Percentiles rank a stretch among this genome's conserved stretches.
Conservation (phyloP, 805 yeast species). For the Wickerhamiella allomyrinae region DNA sequence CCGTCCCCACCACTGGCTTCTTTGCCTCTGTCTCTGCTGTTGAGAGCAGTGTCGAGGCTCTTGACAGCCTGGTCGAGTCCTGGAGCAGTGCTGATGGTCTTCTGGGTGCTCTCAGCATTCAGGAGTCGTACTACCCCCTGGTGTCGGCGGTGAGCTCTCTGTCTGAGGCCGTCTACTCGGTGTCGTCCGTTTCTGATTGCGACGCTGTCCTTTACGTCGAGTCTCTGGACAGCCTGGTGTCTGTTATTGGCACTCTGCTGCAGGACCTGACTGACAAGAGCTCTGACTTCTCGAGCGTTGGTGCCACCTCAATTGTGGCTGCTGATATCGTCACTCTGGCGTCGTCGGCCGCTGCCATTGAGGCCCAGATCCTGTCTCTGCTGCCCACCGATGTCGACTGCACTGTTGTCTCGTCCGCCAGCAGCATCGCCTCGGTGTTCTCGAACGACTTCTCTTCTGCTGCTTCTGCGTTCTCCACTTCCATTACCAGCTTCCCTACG, state of each 20-base stretch:
- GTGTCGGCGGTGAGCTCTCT: constrained; percentile 13
- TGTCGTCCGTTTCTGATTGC: constrained; percentile 7
- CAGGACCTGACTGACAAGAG: constrained; percentile 16
- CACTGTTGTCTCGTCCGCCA: neutral
- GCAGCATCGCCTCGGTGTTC: neutral
- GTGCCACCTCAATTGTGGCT: constrained; percentile 15
- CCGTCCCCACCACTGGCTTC: neutral
- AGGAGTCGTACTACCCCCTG: constrained; percentile 15
- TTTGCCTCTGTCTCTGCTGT: neutral
- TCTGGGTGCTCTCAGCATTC: constrained; percentile 22
- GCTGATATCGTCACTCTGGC: constrained; percentile 15
- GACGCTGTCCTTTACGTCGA: constrained; percentile 8
- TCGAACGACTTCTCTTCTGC: constrained; percentile 2
- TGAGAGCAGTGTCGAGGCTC: neutral
- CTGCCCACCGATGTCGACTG: neutral
- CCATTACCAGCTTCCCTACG: neutral
- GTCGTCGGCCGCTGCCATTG: neutral
- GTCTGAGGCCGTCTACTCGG: constrained; percentile 1
- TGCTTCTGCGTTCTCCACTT: neutral
- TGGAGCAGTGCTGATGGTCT: constrained; percentile 17
- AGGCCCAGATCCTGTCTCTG: neutral
- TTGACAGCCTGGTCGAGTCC: constrained; percentile 6
- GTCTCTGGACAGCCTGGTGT: constrained; percentile 7
- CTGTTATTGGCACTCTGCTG: constrained; percentile 14
- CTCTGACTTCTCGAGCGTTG: constrained; percentile 15